Conservation (phyloP, 1,139 yeast species). For the Pichia cactophila region DNA sequence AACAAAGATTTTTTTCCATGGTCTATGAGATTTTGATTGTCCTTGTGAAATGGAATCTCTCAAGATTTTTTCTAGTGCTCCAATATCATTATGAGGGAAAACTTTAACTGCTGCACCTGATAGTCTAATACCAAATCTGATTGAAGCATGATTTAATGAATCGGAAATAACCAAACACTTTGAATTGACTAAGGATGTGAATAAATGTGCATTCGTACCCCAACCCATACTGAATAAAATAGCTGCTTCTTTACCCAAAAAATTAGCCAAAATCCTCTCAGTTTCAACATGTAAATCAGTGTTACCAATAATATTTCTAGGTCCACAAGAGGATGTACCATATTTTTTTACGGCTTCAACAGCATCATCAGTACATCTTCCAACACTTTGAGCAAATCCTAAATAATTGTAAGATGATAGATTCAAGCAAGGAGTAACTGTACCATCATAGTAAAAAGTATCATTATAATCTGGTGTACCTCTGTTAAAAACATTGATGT, state of each 20-base stretch:
- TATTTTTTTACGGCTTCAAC: constrained; percentile 52
- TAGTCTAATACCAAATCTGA: constrained; percentile 87
- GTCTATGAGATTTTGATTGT: constrained; percentile 93
- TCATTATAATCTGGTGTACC: constrained; percentile 52
- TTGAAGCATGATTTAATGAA: constrained; percentile 91
- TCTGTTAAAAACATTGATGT: constrained; percentile 73
- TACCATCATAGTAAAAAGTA: constrained; percentile 64
- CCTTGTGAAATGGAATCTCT: constrained; percentile 92
- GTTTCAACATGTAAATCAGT: constrained; percentile 67
- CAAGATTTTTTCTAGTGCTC: constrained; percentile 64
- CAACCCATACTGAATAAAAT: constrained; percentile 89
- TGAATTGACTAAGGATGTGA: constrained; percentile 75
- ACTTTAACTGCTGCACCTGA: constrained; percentile 93
- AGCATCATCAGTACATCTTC: constrained; percentile 81
- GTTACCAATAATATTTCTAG: constrained; percentile 70
- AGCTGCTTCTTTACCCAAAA: constrained; percentile 88
- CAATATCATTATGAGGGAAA: constrained; percentile 88
- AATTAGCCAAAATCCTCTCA: constrained; percentile 72
- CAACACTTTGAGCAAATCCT: constrained; percentile 95
- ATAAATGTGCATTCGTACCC: constrained; percentile 90
- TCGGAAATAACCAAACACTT: constrained; percentile 89
- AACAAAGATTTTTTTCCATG: constrained; percentile 90
- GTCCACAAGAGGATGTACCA: constrained; percentile 76
- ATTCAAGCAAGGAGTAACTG: constrained; percentile 70
- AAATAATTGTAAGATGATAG: constrained; percentile 87